Conservation (phyloP, 176 grass and related monocot species). For the Cenchrus fungigraminus region DNA sequence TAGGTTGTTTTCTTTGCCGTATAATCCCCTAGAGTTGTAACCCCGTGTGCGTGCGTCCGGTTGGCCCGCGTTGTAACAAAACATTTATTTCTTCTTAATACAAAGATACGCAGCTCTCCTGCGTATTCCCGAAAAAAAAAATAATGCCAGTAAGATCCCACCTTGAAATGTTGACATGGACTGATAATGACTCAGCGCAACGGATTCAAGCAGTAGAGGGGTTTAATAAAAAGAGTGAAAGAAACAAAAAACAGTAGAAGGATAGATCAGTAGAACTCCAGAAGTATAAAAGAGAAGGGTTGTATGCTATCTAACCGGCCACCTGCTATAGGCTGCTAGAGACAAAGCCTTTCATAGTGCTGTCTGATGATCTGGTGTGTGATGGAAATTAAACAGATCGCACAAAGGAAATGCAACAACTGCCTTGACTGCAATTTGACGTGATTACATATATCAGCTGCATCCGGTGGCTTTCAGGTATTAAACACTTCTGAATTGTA, state of each 20-base stretch:
- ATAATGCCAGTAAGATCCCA: background rate
- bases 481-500: background rate
- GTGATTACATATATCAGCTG: background rate
- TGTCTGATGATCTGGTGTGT: background rate
- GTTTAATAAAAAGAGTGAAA: too few relatives aligned
- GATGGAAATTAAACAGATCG: background rate
- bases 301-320: background rate
- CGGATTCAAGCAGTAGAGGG: background rate
- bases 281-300: background rate
- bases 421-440: constrained; percentile 8
- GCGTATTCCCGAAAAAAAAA: background rate
- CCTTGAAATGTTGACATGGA: background rate
- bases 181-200: background rate
- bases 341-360: background rate
- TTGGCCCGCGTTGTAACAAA: too few relatives aligned
- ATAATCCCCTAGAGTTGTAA: too few relatives aligned
- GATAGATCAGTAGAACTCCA: background rate
- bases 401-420: background rate
- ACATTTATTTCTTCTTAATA: too few relatives aligned
- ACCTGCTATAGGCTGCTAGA: background rate
- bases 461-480: background rate
- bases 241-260: background rate
- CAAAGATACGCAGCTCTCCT: too few relatives aligned
- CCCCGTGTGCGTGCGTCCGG: too few relatives aligned
- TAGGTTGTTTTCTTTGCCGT: too few relatives aligned